phyloP scores from a whole-genome alignment of 257 asterid species.

The Solanum ossicruentum region DNA sequence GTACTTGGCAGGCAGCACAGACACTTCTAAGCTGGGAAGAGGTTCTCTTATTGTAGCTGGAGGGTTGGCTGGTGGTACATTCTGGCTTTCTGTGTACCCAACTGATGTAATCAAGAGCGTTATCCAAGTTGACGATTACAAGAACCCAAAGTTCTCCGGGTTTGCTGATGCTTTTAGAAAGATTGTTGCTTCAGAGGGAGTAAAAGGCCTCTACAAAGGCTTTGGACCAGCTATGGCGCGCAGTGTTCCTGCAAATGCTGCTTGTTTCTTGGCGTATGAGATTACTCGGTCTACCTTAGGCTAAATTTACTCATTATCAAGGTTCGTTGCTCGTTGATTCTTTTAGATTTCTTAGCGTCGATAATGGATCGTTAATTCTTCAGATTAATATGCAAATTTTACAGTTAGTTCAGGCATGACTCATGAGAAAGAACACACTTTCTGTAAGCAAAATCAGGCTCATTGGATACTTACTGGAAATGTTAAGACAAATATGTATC shows the following conservation, averaged over 20 bases:
- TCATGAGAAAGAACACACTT: not conserved
- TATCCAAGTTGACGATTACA: constrained; percentile 65
- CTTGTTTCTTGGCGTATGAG: not conserved
- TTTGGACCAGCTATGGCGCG: constrained; percentile 45
- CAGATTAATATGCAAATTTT: not conserved
- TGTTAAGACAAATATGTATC: too few species aligned
- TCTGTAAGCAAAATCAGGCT: not conserved
- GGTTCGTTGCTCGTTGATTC: not conserved
- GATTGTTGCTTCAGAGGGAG: constrained; percentile 55
- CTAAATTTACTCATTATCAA: not conserved
- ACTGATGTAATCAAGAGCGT: constrained; percentile 73
- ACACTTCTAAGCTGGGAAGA: constrained; percentile 52
- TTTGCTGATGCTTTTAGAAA: constrained; percentile 51
- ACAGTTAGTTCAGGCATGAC: not conserved
- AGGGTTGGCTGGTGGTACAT: constrained; percentile 63
- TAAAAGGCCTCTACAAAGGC: constrained; percentile 68
- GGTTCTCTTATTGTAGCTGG: constrained; percentile 59
- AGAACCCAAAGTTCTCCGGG: constrained; percentile 60
- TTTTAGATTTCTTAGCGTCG: not conserved
- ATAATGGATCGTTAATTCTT: too few species aligned
- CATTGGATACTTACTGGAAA: too few species aligned
- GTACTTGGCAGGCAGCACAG: constrained; percentile 47
- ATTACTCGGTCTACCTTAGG: not conserved
- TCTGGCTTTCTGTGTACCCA: constrained; percentile 62
- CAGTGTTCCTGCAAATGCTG: not conserved